Percentiles rank a stretch among this genome's conserved stretches.
Evolutionary conservation across 192 early-diverging fungal species (phyloP).

Genomic region (Haplosporangium gracile): DNA sequence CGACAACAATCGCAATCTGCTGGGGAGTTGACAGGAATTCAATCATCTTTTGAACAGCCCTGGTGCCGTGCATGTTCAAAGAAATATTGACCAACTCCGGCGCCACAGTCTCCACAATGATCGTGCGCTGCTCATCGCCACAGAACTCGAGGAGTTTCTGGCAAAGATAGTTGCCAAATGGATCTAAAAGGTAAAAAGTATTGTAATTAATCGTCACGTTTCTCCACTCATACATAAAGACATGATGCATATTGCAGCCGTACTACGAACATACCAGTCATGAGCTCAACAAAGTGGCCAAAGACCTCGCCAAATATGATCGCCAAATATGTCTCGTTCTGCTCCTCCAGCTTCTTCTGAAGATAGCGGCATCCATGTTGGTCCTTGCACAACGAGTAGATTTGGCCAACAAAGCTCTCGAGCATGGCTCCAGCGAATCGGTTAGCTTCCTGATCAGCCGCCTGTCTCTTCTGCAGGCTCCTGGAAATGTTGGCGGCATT

Average conservation of each 20-base stretch:
- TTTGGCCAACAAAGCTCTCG: constrained; percentile 80
- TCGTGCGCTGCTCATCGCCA: constrained; percentile 79
- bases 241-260: too few relatives aligned
- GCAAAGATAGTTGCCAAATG: constrained; percentile 94
- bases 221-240: too few relatives aligned
- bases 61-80: constrained; percentile 92
- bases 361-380: constrained; percentile 91
- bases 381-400: constrained; percentile 87
- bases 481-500: constrained; percentile 22
- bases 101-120: constrained; percentile 78
- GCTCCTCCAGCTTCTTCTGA: constrained; percentile 89
- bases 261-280: constrained; percentile 72
- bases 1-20: constrained; percentile 78
- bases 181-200: constrained; percentile 62
- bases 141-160: constrained; percentile 90
- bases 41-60: constrained; percentile 94
- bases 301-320: constrained; percentile 84
- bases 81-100: constrained; percentile 84
- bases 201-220: too few relatives aligned
- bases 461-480: constrained; percentile 33
- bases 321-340: constrained; percentile 69
- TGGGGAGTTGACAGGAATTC: constrained; percentile 75
- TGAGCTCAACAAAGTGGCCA: constrained; percentile 81
- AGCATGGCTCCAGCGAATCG: constrained; percentile 76
- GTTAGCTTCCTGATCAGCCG: constrained; percentile 64